Percentiles rank a stretch among this genome's conserved stretches.
phyloP scores from a whole-genome alignment of 2,329 filamentous ascomycete genomes.

The Aspergillus pseudonomiae region DNA sequence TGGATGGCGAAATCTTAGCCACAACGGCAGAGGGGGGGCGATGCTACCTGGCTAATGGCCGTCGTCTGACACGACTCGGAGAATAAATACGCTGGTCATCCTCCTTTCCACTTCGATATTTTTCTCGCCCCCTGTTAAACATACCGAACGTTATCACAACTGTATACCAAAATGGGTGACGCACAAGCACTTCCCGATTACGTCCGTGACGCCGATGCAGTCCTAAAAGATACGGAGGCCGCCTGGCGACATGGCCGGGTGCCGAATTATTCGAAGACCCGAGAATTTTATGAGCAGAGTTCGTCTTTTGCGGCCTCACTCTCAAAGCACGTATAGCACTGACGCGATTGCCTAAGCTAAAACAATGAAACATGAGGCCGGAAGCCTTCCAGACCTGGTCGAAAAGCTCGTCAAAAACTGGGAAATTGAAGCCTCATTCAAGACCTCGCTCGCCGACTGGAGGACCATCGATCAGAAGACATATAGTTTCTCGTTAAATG shows the following conservation, averaged over 20 bases:
- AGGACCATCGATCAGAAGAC: slow-evolving; percentile 63
- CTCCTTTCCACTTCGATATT: not conserved
- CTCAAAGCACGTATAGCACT: not conserved
- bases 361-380: slow-evolving; percentile 56
- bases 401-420: slow-evolving; percentile 74
- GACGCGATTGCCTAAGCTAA: slow-evolving; percentile 52
- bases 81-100: not conserved
- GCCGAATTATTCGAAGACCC: slow-evolving; percentile 67
- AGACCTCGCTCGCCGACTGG: slow-evolving; percentile 64
- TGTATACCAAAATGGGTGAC: slow-evolving; percentile 11
- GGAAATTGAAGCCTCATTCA: slow-evolving; percentile 73
- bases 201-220: slow-evolving; percentile 60
- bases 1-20: not conserved
- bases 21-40: not conserved
- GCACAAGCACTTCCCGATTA: slow-evolving; percentile 55
- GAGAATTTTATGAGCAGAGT: slow-evolving; percentile 63
- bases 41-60: not conserved
- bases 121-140: not conserved
- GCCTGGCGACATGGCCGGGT: slow-evolving; percentile 63
- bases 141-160: too few species aligned
- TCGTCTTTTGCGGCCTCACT: slow-evolving; percentile 2
- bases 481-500: slow-evolving; percentile 68
- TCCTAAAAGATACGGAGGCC: slow-evolving; percentile 56
- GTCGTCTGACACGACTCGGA: not conserved
- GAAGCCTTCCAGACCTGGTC: slow-evolving; percentile 62